phyloP scores from a whole-genome alignment of 2,329 filamentous ascomycete species.

The Fusarium clavum region DNA sequence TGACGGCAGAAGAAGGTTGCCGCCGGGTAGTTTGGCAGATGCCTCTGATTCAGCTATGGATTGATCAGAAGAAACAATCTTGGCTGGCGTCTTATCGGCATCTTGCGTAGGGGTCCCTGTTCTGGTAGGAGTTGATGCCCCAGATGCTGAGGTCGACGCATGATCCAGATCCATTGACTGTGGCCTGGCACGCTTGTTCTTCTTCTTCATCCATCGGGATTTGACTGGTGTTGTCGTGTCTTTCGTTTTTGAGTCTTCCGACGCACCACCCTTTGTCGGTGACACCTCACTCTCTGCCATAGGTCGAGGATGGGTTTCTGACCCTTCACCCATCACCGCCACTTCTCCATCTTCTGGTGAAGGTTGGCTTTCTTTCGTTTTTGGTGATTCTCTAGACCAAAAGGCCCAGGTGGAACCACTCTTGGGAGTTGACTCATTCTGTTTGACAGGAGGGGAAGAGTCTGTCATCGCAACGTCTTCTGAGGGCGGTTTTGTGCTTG shows the following conservation, averaged over 20 bases:
- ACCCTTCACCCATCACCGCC: conserved; percentile 67
- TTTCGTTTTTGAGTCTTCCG: conserved; percentile 47
- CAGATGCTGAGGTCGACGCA: conserved; percentile 46
- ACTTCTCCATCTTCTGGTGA: conserved; percentile 62
- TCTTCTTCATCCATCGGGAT: conserved; percentile 55
- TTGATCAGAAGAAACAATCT: conserved; percentile 44
- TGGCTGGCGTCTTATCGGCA: conserved; percentile 20
- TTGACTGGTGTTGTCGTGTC: conserved; percentile 45
- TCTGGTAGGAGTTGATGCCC: conserved; percentile 40
- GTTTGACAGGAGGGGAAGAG: conserved; percentile 50
- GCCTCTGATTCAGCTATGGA: conserved; percentile 58
- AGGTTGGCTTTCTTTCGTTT: conserved; percentile 48
- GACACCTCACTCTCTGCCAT: conserved; percentile 60
- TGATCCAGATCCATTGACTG: conserved; percentile 62
- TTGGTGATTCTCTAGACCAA: conserved; percentile 73
- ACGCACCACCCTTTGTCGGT: conserved; percentile 50
- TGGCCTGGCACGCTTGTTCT: conserved; percentile 59
- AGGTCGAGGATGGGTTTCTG: conserved; percentile 65
- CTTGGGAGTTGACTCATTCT: conserved; percentile 55
- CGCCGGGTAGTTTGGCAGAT: conserved; percentile 57
- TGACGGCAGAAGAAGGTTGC: conserved; percentile 76
- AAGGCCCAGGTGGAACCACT: conserved; percentile 81
- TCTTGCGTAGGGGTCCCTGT: conserved; percentile 33
- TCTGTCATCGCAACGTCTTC: conserved; percentile 60
- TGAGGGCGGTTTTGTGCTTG: conserved; percentile 32